Evolutionary conservation across 305 asterid genomes (phyloP), one percentile per base, ranked within the genome.

Genomic region (Rubia peregrina): DNA sequence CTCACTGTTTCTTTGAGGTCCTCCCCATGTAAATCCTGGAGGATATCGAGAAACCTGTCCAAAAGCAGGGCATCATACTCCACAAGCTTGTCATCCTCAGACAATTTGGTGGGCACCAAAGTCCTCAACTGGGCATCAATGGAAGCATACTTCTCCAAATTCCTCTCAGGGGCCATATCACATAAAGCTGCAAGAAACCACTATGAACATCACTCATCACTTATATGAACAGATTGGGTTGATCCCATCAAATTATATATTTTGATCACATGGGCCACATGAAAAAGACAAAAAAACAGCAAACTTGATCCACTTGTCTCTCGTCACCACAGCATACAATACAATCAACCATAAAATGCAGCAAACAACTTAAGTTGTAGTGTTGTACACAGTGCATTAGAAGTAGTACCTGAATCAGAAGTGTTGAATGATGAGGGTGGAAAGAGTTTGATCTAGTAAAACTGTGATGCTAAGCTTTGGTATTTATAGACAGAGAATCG

Each of bases 21-120:
- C 75, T 91, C 95, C 11, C 98, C 98, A 71, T 93, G 98, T 80
- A 93, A 85, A 72, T 81, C 91, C 89, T 91, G 92, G 71, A 93
- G 95, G 82, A 94, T 94, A 61, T 91, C 96, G 46, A 91, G 97
- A 78, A 93, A 93, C 6, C 97, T 87, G 82, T 90, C 98, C 86
- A 93, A 76, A 76, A 93, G 96, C 90, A 93, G 76, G 41, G 98
- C 98, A 80, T 93, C 98, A 77, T 90, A 93, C 78, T 93, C 98
- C 67, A 93, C 84, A 46, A 93, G 96, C 83, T 88, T 91, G 73
- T 93, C 98, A 79, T 94, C 98, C 51, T 94, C 97, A n/a, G 97
- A 88, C 24, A 94, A 88, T 77, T 88, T 93, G 24, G 80, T 84
- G 44, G 98, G 98, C 13, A 89, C 96, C 86, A 93, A 82, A 70